Percentiles rank a stretch among this genome's conserved stretches.
phyloP scores from a whole-genome alignment of 2,329 filamentous ascomycete genomes.

The Ceratocystis ficicola region DNA sequence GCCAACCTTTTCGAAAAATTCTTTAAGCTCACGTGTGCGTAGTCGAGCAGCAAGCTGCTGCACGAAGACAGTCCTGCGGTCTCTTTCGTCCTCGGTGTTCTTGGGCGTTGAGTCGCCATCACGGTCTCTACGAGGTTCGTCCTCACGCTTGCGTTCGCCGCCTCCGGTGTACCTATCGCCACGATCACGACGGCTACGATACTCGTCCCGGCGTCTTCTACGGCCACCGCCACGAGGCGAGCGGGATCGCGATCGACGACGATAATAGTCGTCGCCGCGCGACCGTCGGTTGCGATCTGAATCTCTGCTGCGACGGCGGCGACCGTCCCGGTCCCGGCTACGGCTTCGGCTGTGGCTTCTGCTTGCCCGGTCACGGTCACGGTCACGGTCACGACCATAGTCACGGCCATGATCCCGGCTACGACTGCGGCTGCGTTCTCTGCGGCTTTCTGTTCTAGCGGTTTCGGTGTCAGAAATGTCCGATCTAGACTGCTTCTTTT shows the following conservation, averaged over 20 bases:
- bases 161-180: conserved; percentile 41
- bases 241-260: conserved; percentile 60
- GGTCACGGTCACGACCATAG: conserved; percentile 46
- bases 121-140: conserved; percentile 35
- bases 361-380: conserved; percentile 39
- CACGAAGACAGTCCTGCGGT: conserved; percentile 93
- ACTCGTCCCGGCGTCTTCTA: conserved; percentile 27
- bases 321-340: conserved; percentile 39
- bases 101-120: conserved; percentile 51
- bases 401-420: conserved; percentile 39
- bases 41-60: conserved; percentile 93
- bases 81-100: conserved; percentile 87
- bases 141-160: conserved; percentile 38
- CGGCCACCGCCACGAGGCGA: conserved; percentile 45
- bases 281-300: conserved; percentile 69
- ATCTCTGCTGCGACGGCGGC: conserved; percentile 64
- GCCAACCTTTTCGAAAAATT: conserved; percentile 91
- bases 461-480: conserved; percentile 44
- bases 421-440: conserved; percentile 28
- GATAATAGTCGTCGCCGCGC: conserved; percentile 46
- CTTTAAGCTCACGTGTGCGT: conserved; percentile 80
- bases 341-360: conserved; percentile 45
- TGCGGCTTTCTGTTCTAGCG: conserved; percentile 42
- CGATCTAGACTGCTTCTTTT: conserved; percentile 33
- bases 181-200: conserved; percentile 38